Percentiles rank a stretch among this genome's conserved stretches.
These are phyloP conservation scores for Brassica hybrid DNA, from an alignment of 441 rosid species.

Conservation along the genomic window DNA sequence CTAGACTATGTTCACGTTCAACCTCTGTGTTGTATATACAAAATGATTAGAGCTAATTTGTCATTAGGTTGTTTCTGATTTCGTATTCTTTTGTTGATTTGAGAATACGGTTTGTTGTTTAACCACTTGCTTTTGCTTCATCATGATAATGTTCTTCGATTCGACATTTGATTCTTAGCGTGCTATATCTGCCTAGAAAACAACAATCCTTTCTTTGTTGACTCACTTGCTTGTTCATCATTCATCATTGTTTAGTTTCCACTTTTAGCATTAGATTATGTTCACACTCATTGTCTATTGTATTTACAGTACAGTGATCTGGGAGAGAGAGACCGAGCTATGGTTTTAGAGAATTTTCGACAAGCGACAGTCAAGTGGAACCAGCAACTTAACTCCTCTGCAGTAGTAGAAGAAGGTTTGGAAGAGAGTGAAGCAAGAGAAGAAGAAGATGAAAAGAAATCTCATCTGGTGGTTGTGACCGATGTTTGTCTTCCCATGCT, in stretches of 20 bases:
- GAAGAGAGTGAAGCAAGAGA: constrained; percentile 45
- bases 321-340: constrained; percentile 62
- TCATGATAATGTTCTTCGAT: too few relatives aligned
- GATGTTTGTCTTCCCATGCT: constrained; percentile 82
- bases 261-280: not conserved
- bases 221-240: not conserved
- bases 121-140: too few relatives aligned
- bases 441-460: constrained; percentile 46
- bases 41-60: too few relatives aligned
- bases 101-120: too few relatives aligned
- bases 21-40: too few relatives aligned
- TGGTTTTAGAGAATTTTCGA: constrained; percentile 64
- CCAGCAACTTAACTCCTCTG: constrained; percentile 49
- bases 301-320: constrained; percentile 71
- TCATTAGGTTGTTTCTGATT: too few relatives aligned
- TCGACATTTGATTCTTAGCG: too few relatives aligned
- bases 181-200: too few relatives aligned
- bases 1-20: too few relatives aligned
- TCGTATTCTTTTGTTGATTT: too few relatives aligned
- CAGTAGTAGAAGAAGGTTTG: constrained; percentile 43
- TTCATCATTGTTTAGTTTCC: not conserved
- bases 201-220: not conserved
- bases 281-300: not conserved
- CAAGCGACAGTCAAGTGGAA: constrained; percentile 62
- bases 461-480: constrained; percentile 71